Evolutionary conservation across 2,329 filamentous ascomycete species (phyloP).

Genomic region (Calonectria leucothoes): DNA sequence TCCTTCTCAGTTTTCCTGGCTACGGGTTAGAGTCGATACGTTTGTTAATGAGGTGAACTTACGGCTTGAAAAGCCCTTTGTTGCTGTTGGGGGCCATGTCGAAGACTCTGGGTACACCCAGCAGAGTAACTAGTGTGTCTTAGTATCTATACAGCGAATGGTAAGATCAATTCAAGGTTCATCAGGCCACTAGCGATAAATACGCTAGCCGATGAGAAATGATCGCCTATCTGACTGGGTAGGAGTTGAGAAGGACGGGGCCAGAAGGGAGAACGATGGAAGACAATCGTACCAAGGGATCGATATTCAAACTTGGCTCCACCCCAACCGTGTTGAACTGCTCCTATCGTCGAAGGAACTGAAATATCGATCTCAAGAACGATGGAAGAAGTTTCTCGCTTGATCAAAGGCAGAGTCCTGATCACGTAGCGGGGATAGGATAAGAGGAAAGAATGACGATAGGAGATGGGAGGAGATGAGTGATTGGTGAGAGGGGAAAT

Average conservation of each 20-base stretch:
- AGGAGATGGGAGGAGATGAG: too few species aligned
- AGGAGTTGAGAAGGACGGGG: neutral
- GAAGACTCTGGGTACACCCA: neutral
- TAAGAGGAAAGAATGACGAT: neutral
- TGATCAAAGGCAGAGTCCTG: neutral
- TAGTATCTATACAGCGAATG: neutral
- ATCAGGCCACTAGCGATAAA: neutral
- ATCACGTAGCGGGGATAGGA: neutral
- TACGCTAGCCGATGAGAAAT: neutral
- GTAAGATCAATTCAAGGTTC: neutral
- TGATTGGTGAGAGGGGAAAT: too few species aligned
- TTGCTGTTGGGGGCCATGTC: constrained; percentile 23
- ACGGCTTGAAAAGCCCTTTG: constrained; percentile 27
- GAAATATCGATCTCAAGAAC: too few species aligned
- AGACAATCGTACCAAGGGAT: too few species aligned
- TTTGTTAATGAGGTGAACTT: constrained; percentile 6
- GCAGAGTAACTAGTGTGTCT: neutral
- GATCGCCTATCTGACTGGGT: neutral
- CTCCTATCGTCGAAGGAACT: too few species aligned
- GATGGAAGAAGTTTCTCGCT: neutral
- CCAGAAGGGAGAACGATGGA: neutral
- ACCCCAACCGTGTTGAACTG: too few species aligned
- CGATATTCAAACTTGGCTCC: too few species aligned
- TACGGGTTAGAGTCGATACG: neutral
- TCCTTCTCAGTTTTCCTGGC: constrained; percentile 14